A percentile compares a stretch with the other conserved stretches of the same genome.
Evolutionary conservation across 1,284 basidiomycete genomes (phyloP).

Genomic region (Tylopilus sp.): DNA sequence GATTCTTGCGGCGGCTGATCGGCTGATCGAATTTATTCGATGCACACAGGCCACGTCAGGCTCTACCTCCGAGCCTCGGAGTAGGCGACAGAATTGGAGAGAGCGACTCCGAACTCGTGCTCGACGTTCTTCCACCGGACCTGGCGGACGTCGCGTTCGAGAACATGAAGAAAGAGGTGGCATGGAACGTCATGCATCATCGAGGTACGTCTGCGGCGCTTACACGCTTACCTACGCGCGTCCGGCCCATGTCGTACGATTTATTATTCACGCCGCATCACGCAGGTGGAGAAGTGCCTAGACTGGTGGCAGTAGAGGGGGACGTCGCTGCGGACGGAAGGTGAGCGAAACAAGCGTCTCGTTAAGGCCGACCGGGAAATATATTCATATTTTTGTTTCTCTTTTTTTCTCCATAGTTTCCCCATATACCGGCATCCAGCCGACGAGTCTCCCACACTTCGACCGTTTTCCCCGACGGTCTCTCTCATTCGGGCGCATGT

Average conservation of each 20-base stretch:
- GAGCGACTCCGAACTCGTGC: constrained; percentile 58
- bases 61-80: constrained; percentile 29
- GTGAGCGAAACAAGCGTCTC: constrained; percentile 32
- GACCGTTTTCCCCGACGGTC: constrained; percentile 62
- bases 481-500: constrained; percentile 56
- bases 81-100: constrained; percentile 48
- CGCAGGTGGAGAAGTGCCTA: constrained; percentile 68
- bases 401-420: constrained; percentile 39
- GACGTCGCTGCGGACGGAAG: constrained; percentile 57
- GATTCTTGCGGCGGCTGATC: constrained; percentile 1
- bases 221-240: not conserved
- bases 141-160: constrained; percentile 54
- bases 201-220: constrained; percentile 41
- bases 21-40: constrained; percentile 1
- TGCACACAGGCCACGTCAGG: constrained; percentile 21
- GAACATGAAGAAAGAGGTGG: constrained; percentile 54
- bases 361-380: constrained; percentile 3
- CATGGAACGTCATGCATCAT: constrained; percentile 69
- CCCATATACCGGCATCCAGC: constrained; percentile 75
- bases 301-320: constrained; percentile 69
- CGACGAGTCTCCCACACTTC: constrained; percentile 63
- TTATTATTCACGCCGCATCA: not conserved
- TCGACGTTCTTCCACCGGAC: constrained; percentile 50
- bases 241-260: constrained; percentile 12
- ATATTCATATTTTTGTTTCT: constrained; percentile 4